phyloP scores from a whole-genome alignment of 2,329 filamentous ascomycete species.

The Nannizzia gypsea region DNA sequence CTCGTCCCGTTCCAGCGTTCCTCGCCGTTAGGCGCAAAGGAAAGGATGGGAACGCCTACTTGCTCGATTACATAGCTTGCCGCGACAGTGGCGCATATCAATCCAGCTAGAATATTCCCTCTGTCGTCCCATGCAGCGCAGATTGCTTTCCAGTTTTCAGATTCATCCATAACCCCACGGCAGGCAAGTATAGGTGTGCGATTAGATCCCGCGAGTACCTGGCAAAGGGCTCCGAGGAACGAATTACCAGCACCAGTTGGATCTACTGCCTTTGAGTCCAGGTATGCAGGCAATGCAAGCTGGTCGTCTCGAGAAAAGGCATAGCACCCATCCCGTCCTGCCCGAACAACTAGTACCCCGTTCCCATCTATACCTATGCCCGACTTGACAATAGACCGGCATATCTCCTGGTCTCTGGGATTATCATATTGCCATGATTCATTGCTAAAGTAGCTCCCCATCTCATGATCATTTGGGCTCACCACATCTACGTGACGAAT shows the following conservation, averaged over 20 bases:
- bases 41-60: slow-evolving; percentile 58
- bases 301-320: slow-evolving; percentile 31
- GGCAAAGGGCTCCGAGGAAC: slow-evolving; percentile 56
- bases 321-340: slow-evolving; percentile 50
- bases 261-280: slow-evolving; percentile 58
- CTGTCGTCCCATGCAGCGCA: slow-evolving; percentile 38
- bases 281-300: slow-evolving; percentile 69
- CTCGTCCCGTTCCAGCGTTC: slow-evolving; percentile 36
- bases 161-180: slow-evolving; percentile 33
- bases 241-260: slow-evolving; percentile 91
- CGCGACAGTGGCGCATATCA: slow-evolving; percentile 65
- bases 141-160: slow-evolving; percentile 40
- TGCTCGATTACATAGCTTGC: slow-evolving; percentile 94
- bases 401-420: slow-evolving; percentile 22
- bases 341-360: slow-evolving; percentile 41
- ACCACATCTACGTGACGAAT: slow-evolving; percentile 47
- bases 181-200: slow-evolving; percentile 23
- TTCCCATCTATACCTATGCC: slow-evolving; percentile 28
- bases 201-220: slow-evolving; percentile 41
- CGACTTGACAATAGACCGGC: slow-evolving; percentile 25
- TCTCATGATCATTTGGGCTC: slow-evolving; percentile 76
- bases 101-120: slow-evolving; percentile 49
- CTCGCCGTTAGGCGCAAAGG: slow-evolving; percentile 21
- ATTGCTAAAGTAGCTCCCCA: slow-evolving; percentile 70
- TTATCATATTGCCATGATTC: slow-evolving; percentile 25